Evolutionary conservation across 768 basidiomycete genomes (phyloP).

Genomic region (Lactarius pseudohatsudake): DNA sequence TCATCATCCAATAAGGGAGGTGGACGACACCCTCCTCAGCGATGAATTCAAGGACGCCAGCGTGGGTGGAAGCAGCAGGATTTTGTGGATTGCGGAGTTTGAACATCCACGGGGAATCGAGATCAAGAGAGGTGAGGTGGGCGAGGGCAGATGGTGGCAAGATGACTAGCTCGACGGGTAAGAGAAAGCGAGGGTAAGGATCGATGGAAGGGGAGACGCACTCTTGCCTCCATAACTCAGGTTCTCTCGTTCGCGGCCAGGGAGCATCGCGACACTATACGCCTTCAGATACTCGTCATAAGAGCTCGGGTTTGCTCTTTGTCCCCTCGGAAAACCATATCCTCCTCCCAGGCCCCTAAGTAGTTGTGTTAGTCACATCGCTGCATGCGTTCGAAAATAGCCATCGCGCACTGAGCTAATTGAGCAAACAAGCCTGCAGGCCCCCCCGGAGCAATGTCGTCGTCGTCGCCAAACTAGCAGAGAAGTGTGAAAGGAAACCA

Average conservation of each 20-base stretch:
- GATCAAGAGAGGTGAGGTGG: constrained; percentile 79
- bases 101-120: constrained; percentile 95
- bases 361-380: constrained; percentile 15
- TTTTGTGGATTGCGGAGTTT: constrained; percentile 90
- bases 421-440: constrained; percentile 66
- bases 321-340: constrained; percentile 46
- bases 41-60: constrained; percentile 98
- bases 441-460: constrained; percentile 39
- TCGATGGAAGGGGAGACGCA: constrained; percentile 45
- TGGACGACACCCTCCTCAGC: constrained; percentile 95
- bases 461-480: constrained; percentile 25
- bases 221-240: constrained; percentile 98
- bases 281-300: constrained; percentile 95
- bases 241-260: constrained; percentile 82
- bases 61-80: constrained; percentile 84
- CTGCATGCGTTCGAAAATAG: constrained; percentile 14
- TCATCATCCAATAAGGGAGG: constrained; percentile 99
- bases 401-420: constrained; percentile 52
- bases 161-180: constrained; percentile 60
- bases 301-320: constrained; percentile 58
- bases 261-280: constrained; percentile 93
- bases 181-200: constrained; percentile 12
- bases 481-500: background rate
- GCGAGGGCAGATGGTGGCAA: constrained; percentile 97
- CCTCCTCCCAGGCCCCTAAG: constrained; percentile 55